A percentile compares a stretch with the other conserved stretches of the same genome.
phyloP scores from a whole-genome alignment of 805 yeast genomes.

The Clavispora carvajalis region DNA sequence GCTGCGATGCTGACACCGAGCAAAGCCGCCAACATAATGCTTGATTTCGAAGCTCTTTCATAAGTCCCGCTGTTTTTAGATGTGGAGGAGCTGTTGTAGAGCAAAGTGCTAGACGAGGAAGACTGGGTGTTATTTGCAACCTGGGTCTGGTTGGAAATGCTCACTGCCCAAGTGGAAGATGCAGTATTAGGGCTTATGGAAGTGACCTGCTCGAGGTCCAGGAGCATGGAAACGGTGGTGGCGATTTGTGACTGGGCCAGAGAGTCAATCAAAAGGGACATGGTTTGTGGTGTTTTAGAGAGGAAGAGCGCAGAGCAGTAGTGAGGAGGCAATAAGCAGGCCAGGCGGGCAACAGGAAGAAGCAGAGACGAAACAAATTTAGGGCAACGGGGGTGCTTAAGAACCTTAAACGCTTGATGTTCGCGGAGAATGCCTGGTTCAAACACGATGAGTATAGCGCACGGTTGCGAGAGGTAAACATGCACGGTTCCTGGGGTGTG shows the following conservation, averaged over 20 bases:
- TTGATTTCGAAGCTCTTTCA: background rate
- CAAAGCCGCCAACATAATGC: background rate
- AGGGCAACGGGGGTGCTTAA: too few species aligned
- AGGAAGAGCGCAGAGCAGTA: background rate
- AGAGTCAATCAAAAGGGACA: background rate
- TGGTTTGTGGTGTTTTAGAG: too few species aligned
- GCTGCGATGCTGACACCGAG: background rate
- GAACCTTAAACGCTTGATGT: too few species aligned
- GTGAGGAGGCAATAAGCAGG: background rate
- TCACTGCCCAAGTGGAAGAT: background rate
- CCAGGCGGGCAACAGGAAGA: background rate
- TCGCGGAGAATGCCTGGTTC: background rate
- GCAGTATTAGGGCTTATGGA: background rate
- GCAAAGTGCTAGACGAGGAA: background rate
- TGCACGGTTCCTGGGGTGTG: background rate
- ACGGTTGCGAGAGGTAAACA: background rate
- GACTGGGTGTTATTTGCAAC: background rate
- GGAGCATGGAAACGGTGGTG: conserved; percentile 8
- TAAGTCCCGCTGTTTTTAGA: background rate
- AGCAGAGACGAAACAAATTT: too few species aligned
- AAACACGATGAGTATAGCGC: background rate
- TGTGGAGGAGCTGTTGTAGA: background rate
- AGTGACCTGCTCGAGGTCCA: conserved; percentile 13
- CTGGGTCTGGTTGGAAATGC: background rate
- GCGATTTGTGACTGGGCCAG: background rate